Conservation (phyloP, 129 eudicot genomes). For the Chrysanthemum makinoi region DNA sequence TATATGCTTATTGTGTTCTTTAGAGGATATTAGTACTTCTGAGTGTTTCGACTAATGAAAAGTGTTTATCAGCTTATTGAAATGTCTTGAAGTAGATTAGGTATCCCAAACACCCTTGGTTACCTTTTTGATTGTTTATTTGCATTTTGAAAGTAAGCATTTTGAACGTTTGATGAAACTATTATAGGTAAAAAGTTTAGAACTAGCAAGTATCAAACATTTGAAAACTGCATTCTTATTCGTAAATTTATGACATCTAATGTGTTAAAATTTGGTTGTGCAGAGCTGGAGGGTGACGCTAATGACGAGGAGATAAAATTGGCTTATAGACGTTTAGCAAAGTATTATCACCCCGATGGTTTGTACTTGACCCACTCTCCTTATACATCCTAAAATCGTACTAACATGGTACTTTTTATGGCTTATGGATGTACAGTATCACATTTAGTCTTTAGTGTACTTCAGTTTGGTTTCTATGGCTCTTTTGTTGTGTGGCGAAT, state of each 20-base stretch:
- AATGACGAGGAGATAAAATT: slow-evolving; percentile 82
- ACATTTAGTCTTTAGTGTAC: not conserved
- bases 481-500: not conserved
- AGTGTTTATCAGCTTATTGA: too few species aligned
- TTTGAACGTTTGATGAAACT: not conserved
- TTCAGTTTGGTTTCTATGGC: not conserved
- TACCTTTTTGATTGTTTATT: too few species aligned
- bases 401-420: slow-evolving; percentile 12
- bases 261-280: slow-evolving; percentile 11
- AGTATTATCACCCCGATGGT: slow-evolving; percentile 99
- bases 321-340: slow-evolving; percentile 93
- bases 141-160: too few species aligned
- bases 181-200: not conserved
- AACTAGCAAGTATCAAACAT: not conserved
- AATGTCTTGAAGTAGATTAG: too few species aligned
- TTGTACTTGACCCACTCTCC: slow-evolving; percentile 38
- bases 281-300: slow-evolving; percentile 91
- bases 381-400: slow-evolving; percentile 20
- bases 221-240: too few species aligned
- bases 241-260: not conserved
- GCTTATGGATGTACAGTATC: not conserved
- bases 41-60: not conserved
- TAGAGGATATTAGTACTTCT: too few species aligned
- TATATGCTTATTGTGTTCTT: too few species aligned
- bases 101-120: too few species aligned